Evolutionary conservation across 345 rosid species (phyloP), one percentile per base, ranked within the genome.

Genomic region (Lepidium sativum): DNA sequence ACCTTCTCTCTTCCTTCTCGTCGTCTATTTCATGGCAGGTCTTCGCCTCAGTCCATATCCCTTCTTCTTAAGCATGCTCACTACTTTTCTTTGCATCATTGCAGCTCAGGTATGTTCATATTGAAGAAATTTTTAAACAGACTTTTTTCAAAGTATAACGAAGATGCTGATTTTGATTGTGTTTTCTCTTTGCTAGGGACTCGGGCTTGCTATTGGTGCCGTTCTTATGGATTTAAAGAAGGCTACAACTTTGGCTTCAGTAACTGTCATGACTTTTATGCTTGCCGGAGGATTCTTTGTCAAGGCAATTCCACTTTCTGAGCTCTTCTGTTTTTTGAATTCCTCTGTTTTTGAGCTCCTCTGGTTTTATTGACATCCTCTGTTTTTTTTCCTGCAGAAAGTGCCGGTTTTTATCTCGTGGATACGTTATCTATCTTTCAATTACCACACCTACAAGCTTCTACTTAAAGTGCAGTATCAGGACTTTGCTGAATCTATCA

Each of bases 231-330:
- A 94, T 79, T 37, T 94, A 43, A 92, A 94, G 78, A 88, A 63
- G 74, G 97, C 99, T 9, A 94, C 99, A 2, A 94, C 99, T 29
- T 63, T 94, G 54, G 99, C 99, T 54, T 94, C 97, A 23, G 97
- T 94, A 14, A 82, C 97, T 27, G 91, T 94, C 67, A 94, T 94
- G 99, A 89, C 97, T 38, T 94, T 89, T 76, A 94, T 92, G 97
- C 84, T 92, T 12, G 95, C 98, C 3, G 96, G 98, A 55, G 98
- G 95, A 31, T 92, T 65, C 79, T 92, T 92, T 62, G 96, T 92
- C 0, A 74, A 89, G 92, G 98, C 78, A 76, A 68, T 15, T 66
- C 15, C 68, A 57, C 54, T 65, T 65, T 57, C 34, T 14, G 18
- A 17, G 0, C 8, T 39, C 66, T 45, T 8, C 60, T 51, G 72